Base-by-base conservation (phyloP, 768 basidiomycete species). In the Mycena latifolia region DNA sequence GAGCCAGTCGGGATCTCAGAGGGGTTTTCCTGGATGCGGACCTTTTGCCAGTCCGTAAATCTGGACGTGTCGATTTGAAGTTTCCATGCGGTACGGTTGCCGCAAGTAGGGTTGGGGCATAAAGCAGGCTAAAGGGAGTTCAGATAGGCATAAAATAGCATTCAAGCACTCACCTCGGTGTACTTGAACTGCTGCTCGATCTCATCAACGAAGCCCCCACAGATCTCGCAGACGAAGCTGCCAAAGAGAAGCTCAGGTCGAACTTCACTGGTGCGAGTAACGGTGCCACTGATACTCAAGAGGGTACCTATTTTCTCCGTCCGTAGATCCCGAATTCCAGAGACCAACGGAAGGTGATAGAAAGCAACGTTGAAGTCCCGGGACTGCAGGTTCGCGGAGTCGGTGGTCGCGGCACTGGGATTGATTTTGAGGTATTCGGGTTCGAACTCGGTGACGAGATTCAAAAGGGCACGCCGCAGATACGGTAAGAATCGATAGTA, bases 111-210 rank as follows among this genome's bases (percentile, higher is more conserved):
- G 74, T 99, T 99, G 20, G 94, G 98, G 75, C 98, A 99, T 46
- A 98, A 81, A 55, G 88, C 89, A 14, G 98, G 98, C 95, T 99
- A 66, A 12, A 66, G 50, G 27, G 65, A 53, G 66, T 9, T 57
- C 45, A 66, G 39, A 35, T 35, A 35, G 33, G 14, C 33, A 35
- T 14, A 35, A n/a, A 14, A 35, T 35, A 35, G 6, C 33, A 14
- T 6, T 14, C 6, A 35, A 35, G 33, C 14, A 35, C 78, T 33
- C 70, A 96, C 96, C 84, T 99, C 98, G 22, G 98, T 99, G 76
- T 98, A 99, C 76, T 98, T 99, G 87, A 99, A 99, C 76, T 99
- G 98, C 76, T 99, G 98, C 75, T 99, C 98, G 52, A 99, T 90
- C 74, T 98, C 97, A 59, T 92, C 88, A 27, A 98, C 91, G 14